phyloP scores from a whole-genome alignment of 2,329 filamentous ascomycete genomes.

The Scedosporium dehoogii region DNA sequence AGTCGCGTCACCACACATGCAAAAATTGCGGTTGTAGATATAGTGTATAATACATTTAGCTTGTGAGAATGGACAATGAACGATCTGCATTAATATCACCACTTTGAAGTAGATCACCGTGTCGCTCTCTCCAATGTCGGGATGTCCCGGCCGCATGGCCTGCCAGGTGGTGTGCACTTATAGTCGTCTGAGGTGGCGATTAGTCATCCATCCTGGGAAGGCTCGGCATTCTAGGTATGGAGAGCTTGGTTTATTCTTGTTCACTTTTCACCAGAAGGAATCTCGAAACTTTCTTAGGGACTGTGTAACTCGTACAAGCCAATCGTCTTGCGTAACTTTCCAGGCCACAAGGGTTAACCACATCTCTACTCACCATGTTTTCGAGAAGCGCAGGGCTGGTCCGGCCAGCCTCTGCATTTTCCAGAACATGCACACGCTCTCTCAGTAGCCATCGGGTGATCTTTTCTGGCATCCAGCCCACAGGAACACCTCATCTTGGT shows the following conservation, averaged over 20 bases:
- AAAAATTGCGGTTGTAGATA: neutral
- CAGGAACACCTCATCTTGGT: slow-evolving; percentile 83
- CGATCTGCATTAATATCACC: no score
- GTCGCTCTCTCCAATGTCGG: no score
- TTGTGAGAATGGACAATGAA: no score
- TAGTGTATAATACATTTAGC: neutral
- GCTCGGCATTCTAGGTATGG: no score
- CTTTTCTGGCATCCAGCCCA: slow-evolving; percentile 96
- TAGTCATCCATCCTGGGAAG: no score
- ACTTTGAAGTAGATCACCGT: no score
- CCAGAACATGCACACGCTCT: neutral
- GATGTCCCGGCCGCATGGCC: no score
- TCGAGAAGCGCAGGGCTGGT: neutral
- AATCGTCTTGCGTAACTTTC: neutral
- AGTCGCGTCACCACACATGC: neutral
- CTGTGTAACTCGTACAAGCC: neutral
- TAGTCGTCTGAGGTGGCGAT: no score
- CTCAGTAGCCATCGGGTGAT: slow-evolving; percentile 35
- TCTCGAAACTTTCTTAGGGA: no score
- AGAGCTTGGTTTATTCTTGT: no score
- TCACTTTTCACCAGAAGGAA: no score
- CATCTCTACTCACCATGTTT: neutral
- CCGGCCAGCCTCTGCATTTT: neutral
- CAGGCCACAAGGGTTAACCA: neutral
- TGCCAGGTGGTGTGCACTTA: no score